Evolutionary conservation across 371 early-diverging fungal species (phyloP).

Genomic region (Zopfochytrium polystomum): DNA sequence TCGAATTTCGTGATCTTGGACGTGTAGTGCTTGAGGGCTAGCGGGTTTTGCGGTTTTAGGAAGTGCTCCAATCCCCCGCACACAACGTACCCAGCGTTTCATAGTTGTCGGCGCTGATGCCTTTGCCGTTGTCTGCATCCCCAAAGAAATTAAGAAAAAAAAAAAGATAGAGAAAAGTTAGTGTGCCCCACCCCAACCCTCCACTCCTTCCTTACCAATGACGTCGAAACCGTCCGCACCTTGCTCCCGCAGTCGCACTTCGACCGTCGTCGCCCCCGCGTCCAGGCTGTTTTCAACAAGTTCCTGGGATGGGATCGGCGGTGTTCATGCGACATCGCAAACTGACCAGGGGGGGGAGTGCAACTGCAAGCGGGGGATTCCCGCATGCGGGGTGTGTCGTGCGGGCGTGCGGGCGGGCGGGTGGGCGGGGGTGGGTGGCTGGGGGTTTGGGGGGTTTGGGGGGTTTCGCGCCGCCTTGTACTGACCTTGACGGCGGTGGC

Average conservation of each 20-base stretch:
- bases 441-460: too few species aligned
- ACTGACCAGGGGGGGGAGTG: too few species aligned
- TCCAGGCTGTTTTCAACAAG: slow-evolving; percentile 97
- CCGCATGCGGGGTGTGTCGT: too few species aligned
- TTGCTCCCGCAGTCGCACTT: slow-evolving; percentile 76
- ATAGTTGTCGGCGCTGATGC: slow-evolving; percentile 65
- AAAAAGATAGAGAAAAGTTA: too few species aligned
- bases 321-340: too few species aligned
- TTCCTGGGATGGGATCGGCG: slow-evolving; percentile 88
- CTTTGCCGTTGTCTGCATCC: slow-evolving; percentile 77
- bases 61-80: background rate
- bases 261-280: slow-evolving; percentile 81
- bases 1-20: slow-evolving; percentile 65
- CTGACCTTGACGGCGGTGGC: slow-evolving; percentile 59
- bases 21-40: slow-evolving; percentile 58
- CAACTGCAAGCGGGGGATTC: too few species aligned
- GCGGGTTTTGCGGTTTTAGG: background rate
- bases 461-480: too few species aligned
- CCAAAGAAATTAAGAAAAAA: background rate
- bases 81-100: slow-evolving; percentile 56
- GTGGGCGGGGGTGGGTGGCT: too few species aligned
- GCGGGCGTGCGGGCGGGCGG: too few species aligned
- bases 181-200: too few species aligned
- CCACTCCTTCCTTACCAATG: slow-evolving; percentile 27
- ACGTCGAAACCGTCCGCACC: slow-evolving; percentile 77